phyloP scores from a whole-genome alignment of 2,329 filamentous ascomycete genomes.

The Pezicula carpinea region DNA sequence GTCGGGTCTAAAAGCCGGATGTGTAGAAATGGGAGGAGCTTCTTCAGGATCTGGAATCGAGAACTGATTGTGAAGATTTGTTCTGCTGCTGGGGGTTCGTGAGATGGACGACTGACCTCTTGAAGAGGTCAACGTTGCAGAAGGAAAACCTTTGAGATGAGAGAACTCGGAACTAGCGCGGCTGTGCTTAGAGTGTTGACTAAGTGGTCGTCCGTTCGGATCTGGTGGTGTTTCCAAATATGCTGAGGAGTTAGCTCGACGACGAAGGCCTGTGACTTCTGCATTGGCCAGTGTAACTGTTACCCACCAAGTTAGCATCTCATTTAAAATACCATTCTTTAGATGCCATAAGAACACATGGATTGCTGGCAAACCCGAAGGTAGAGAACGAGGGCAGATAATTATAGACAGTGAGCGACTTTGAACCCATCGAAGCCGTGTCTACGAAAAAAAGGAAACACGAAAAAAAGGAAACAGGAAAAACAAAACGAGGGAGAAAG shows the following conservation, averaged over 20 bases:
- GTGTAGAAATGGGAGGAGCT: slow-evolving; percentile 26
- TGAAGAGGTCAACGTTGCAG: slow-evolving; percentile 35
- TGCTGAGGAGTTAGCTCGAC: slow-evolving; percentile 56
- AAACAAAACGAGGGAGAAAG: not conserved
- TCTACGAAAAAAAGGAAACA: too few relatives aligned
- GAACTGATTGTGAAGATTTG: slow-evolving; percentile 26
- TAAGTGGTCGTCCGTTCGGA: slow-evolving; percentile 46
- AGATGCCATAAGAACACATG: not conserved
- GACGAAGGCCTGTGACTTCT: slow-evolving; percentile 38
- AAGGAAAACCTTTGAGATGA: slow-evolving; percentile 48
- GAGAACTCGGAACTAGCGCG: slow-evolving; percentile 69
- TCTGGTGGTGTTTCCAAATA: slow-evolving; percentile 55
- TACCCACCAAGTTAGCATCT: slow-evolving; percentile 5
- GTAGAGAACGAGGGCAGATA: too few relatives aligned
- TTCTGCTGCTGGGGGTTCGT: slow-evolving; percentile 20
- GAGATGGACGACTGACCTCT: slow-evolving; percentile 24
- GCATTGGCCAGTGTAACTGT: slow-evolving; percentile 10
- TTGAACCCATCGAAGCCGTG: too few relatives aligned
- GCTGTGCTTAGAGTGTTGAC: slow-evolving; percentile 61
- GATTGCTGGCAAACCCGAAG: too few relatives aligned
- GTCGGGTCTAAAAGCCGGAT: slow-evolving; percentile 26
- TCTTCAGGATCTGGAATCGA: slow-evolving; percentile 24
- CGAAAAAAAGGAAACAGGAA: slow-evolving; percentile 7
- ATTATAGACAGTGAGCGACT: too few relatives aligned
- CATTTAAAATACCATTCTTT: too few relatives aligned